Evolutionary conservation across 1,284 basidiomycete species (phyloP), one percentile per base, ranked within the genome.

Genomic region (Papiliotrema fonsecae): DNA sequence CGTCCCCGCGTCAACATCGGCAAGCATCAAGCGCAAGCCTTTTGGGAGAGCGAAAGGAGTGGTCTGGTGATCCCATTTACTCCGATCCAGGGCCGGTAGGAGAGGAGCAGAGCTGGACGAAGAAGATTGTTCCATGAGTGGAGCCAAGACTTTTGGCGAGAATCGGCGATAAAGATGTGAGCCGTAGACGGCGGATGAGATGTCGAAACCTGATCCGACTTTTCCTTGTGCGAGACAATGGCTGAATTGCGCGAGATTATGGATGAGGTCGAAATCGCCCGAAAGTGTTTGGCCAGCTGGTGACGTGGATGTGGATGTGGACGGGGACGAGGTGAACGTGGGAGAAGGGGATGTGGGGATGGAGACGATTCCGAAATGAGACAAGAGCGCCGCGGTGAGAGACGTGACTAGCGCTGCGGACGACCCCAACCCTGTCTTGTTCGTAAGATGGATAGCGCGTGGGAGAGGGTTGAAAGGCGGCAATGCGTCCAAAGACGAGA

Each of bases 171-270:
- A 99, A 4, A 92, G 67, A 60, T 98, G 94, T 64, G 89, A 93
- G 7, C 96, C 96, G 75, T 88, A 98, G 3, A 92, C 86, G 0
- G 94, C 93, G 0, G 90, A 83, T 21, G 90, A 85, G 41, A 99
- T 88, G 67, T 99, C 96, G 73, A 99, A 99, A 1, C 96, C 96
- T 58, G 87, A 90, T 31, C 96, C 96, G 14, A 99, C 85, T 73
- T 99, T 99, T 38, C 96, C 96, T 74, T 99, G 96, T 0, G 96
- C 96, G 25, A 92, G 79, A 63, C 93, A 97, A 71, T 99, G 96
- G 4, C 91, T 84, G 60, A 87, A 93, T 70, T 99, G 96, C 1
- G 94, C 84, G n/a, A 89, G 79, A 63, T 96, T 93, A 75, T 99
- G 96, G 0, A 90, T 84, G 16, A 90, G 77, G 21, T 62, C 61